These are phyloP conservation scores for Wickerhamomyces xylosicus DNA, from an alignment of 805 yeast species.

Conservation along the genomic window DNA sequence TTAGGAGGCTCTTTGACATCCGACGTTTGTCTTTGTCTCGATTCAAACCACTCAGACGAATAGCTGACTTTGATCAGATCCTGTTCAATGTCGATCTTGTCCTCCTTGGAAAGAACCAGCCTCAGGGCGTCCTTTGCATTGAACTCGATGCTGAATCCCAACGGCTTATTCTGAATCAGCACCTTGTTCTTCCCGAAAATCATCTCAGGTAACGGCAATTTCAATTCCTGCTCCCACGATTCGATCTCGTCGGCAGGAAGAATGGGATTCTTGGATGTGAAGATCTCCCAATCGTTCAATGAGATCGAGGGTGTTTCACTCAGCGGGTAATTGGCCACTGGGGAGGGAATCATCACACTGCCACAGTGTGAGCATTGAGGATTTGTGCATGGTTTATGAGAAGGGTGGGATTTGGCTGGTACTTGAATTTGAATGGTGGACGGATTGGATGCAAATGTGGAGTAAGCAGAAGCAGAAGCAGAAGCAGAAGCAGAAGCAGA, in stretches of 20 bases:
- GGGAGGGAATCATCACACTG: constrained; percentile 67
- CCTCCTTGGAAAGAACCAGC: constrained; percentile 43
- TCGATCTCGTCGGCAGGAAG: constrained; percentile 68
- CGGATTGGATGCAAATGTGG: background rate
- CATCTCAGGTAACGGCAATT: constrained; percentile 93
- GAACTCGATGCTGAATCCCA: constrained; percentile 45
- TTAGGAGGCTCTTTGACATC: constrained; percentile 52
- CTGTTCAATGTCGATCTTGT: constrained; percentile 3
- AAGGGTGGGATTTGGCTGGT: constrained; percentile 33
- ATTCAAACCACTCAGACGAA: constrained; percentile 69
- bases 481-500: constrained; percentile 6
- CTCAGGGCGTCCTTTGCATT: constrained; percentile 71
- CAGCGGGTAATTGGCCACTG: constrained; percentile 53
- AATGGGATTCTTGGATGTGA: constrained; percentile 67
- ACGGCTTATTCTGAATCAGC: constrained; percentile 31
- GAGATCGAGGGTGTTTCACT: constrained; percentile 61
- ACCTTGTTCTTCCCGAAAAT: constrained; percentile 81
- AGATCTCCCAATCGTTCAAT: constrained; percentile 66
- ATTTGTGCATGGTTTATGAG: constrained; percentile 22
- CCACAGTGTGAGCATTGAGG: constrained; percentile 58
- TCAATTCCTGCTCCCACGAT: constrained; percentile 41
- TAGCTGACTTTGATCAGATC: constrained; percentile 66
- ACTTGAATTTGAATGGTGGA: constrained; percentile 15
- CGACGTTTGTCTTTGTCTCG: constrained; percentile 24
- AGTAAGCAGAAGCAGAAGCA: too few relatives aligned